Base-by-base conservation (phyloP, 2,329 filamentous ascomycete genomes). In the Myriosclerotinia duriaeana region DNA sequence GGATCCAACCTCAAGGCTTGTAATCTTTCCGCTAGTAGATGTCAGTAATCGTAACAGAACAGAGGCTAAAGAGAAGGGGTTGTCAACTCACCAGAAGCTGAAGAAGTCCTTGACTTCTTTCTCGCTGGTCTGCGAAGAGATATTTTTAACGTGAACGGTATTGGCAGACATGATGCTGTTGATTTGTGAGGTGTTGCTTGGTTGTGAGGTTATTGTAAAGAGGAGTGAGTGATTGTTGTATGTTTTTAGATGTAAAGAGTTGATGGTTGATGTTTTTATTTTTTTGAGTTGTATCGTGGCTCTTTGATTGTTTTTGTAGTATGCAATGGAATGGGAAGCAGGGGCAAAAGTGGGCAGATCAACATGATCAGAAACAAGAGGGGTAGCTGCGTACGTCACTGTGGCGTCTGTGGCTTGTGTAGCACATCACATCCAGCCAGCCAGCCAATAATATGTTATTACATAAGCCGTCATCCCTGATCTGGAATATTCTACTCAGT, bases 51-150 rank as follows among this genome's bases (percentile, higher is more conserved):
- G n/a, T 38, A 48, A 40, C 20, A 53, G 50, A 26, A 2, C 1
- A 62, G 30, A 58, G 30, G n/a, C 40, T 30, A 42, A 53, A 50
- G 20, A 40, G 34, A 34, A 50, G 40, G 36, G 26, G 26, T 48
- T 48, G n/a, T 55, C 56, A 54, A 75, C 86, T 78, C 84, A 94
- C 92, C 87, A 90, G 81, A 98, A 98, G 83, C 90, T 95, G 84
- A 99, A 99, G 85, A 99, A 99, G 77, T 97, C 93, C 76, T 87
- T 88, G 74, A 99, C 88, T 80, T 98, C 93, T 81, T 93, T 89
- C 80, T 99, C 93, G 72, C 86, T 87, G 66, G 94, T 97, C 78
- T 89, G 81, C 70, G 83, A 78, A 73, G 91, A 88, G 80, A 99
- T 97, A 82, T 95, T 93, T 81, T 91, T 90, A 75, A 98, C 93